These are phyloP conservation scores for Aspergillus nomiae DNA, from an alignment of 2,329 filamentous ascomycete genomes.

Conservation along the genomic window DNA sequence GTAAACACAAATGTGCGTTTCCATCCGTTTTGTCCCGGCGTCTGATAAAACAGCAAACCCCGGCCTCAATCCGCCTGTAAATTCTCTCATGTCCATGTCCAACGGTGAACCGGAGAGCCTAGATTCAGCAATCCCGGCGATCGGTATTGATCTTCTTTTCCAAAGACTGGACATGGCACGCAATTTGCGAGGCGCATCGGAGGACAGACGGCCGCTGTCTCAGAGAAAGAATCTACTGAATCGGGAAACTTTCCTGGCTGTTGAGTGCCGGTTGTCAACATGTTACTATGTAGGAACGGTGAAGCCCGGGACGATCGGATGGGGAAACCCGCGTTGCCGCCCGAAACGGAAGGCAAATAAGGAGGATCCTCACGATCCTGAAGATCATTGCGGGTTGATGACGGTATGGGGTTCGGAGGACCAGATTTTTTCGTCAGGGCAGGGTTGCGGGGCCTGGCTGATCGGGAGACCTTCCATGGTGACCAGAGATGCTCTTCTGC, in stretches of 20 bases:
- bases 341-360: slow-evolving; percentile 1
- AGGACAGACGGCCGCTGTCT: neutral
- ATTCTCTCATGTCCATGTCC: neutral
- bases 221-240: neutral
- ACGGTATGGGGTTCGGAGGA: neutral
- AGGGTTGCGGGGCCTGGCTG: neutral
- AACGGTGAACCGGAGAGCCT: neutral
- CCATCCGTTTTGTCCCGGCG: neutral
- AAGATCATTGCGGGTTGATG: slow-evolving; percentile 9
- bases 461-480: slow-evolving; percentile 10
- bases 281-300: neutral
- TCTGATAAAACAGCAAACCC: neutral
- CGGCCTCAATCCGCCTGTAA: neutral
- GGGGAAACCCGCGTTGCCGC: neutral
- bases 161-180: neutral
- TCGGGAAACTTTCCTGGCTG: neutral
- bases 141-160: neutral
- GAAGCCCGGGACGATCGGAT: slow-evolving; percentile 2
- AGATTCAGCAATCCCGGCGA: neutral
- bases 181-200: neutral
- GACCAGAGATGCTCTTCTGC: neutral
- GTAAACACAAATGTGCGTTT: neutral
- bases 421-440: neutral
- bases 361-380: slow-evolving; percentile 3
- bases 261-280: neutral